Percentiles rank a stretch among this genome's conserved stretches.
Evolutionary conservation across 768 basidiomycete genomes (phyloP).

Genomic region (Russula foetens): DNA sequence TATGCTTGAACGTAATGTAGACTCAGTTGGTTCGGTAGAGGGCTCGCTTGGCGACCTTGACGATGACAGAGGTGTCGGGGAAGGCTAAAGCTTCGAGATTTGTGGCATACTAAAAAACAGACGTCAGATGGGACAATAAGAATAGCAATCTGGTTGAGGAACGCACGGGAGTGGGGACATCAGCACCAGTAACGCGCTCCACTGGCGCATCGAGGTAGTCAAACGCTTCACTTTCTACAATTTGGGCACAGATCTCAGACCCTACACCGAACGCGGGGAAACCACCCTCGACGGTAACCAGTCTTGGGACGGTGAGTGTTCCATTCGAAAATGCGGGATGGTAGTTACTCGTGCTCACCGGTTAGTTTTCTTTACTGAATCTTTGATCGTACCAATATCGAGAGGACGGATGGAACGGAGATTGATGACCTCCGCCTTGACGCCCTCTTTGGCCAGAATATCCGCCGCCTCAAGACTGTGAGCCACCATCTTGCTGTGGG

Average conservation of each 20-base stretch:
- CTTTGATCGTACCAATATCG: slow-evolving; percentile 95
- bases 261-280: slow-evolving; percentile 99
- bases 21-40: slow-evolving; percentile 80
- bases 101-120: slow-evolving; percentile 62
- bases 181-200: slow-evolving; percentile 95
- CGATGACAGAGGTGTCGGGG: slow-evolving; percentile 86
- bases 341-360: slow-evolving; percentile 40
- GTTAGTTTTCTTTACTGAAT: slow-evolving; percentile 98
- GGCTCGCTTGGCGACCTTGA: slow-evolving; percentile 91
- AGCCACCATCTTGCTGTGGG: slow-evolving; percentile 97
- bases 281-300: slow-evolving; percentile 94
- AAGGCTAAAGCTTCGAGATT: slow-evolving; percentile 87
- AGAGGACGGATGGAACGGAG: slow-evolving; percentile 91
- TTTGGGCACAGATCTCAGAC: slow-evolving; percentile 96
- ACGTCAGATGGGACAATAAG: slow-evolving; percentile 5
- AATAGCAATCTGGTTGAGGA: slow-evolving; percentile 1
- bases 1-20: slow-evolving; percentile 10
- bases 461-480: slow-evolving; percentile 95
- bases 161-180: slow-evolving; percentile 92
- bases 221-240: slow-evolving; percentile 95
- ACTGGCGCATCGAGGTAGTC: slow-evolving; percentile 98
- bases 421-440: slow-evolving; percentile 98
- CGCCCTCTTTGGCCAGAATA: slow-evolving; percentile 85
- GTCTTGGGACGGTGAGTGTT: slow-evolving; percentile 34
- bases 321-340: slow-evolving; percentile 1